A percentile compares a stretch with the other conserved stretches of the same genome.
Conservation (phyloP, 2,329 filamentous ascomycete genomes). For the Fusarium virguliforme region DNA sequence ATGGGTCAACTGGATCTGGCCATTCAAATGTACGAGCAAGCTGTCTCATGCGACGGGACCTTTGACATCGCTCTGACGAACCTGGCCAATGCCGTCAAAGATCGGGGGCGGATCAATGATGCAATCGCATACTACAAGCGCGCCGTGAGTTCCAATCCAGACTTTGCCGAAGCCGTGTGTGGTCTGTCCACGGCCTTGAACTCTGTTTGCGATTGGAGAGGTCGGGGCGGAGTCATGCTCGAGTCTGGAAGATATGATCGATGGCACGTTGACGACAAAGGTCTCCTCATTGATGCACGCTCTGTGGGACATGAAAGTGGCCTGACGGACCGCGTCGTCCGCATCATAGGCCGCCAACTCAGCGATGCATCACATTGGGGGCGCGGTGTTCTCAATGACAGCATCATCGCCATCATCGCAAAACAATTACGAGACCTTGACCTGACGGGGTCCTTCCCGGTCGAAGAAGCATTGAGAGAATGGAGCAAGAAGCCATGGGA, state of each 20-base stretch:
- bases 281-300: conserved; percentile 84
- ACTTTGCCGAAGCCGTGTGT: conserved; percentile 97
- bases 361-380: conserved; percentile 91
- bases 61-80: conserved; percentile 99
- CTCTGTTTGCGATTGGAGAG: conserved; percentile 95
- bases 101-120: conserved; percentile 92
- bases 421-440: conserved; percentile 63
- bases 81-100: conserved; percentile 96
- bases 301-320: conserved; percentile 76
- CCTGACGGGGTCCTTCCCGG: conserved; percentile 55
- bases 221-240: conserved; percentile 88
- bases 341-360: conserved; percentile 91
- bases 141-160: conserved; percentile 91
- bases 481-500: conserved; percentile 90
- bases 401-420: conserved; percentile 66
- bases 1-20: conserved; percentile 93
- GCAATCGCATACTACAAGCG: conserved; percentile 93
- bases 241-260: conserved; percentile 82
- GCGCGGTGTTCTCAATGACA: conserved; percentile 75
- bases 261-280: conserved; percentile 92
- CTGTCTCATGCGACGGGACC: conserved; percentile 90
- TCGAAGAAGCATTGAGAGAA: conserved; percentile 61
- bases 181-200: conserved; percentile 95
- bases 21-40: conserved; percentile 97
- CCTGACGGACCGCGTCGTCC: conserved; percentile 90